Base-by-base conservation (phyloP, 2,329 filamentous ascomycete species). In the Cladosporium oxysporum region DNA sequence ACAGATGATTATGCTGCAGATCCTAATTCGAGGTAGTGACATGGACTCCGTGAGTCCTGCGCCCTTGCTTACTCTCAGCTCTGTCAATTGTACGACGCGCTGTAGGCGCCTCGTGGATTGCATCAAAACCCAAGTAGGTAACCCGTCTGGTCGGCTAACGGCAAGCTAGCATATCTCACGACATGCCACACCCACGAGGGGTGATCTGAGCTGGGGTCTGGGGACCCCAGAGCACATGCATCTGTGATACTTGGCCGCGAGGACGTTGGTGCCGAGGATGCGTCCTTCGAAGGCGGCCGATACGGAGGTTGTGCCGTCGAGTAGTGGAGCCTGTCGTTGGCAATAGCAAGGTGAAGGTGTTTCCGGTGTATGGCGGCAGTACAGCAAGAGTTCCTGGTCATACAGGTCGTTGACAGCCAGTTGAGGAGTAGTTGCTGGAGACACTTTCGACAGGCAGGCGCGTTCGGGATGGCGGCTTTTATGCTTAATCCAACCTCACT, bases 401-500 rank as follows among this genome's bases (percentile, higher is more conserved):
- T 8, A 47, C 41, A 21, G 21, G 41, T 21, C n/a, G n/a, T n/a
- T 47, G 41, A 33, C 52, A 55, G 29, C 29, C 26, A n/a, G 28
- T 29, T 33, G 29, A 18, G 28, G 29, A 55, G 29, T 18, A 55
- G 16, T 12, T 2, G 8, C 18, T 29, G 31, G 28, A 55, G 7
- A n/a, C 18, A 31, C 3, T 3, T 31, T n/a, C 50, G n/a, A 31
- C 26, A 55, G 49, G 61, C 26, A 63, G 61, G 61, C 18, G 37
- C 61, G 50, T 35, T 37, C 50, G 50, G 14, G 35, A 23, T 57
- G 61, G 50, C 50, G 61, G 26, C 61, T 55, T 63, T 63, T 55
- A 57, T 63, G 61, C 61, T 63, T 63, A 63, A 29, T 57, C 35
- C 35, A 44, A 63, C 61, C 26, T 57, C 61, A 33, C 49, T 23